Evolutionary conservation across 2,329 filamentous ascomycete species (phyloP).

Genomic region (Arthroderma sp.): DNA sequence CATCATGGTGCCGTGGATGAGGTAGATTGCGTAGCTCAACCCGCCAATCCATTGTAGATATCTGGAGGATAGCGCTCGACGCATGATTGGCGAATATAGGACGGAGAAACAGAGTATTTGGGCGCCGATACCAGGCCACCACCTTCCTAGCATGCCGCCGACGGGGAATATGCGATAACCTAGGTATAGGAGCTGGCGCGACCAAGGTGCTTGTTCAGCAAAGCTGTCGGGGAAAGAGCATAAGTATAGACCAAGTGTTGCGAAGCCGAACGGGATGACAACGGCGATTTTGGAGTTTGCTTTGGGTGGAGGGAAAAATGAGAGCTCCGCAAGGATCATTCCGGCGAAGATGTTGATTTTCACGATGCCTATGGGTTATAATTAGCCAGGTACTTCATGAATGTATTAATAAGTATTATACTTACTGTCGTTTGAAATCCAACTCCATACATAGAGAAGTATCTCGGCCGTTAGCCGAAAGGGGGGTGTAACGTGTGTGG

Average conservation of each 20-base stretch:
- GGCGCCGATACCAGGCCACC: conserved; percentile 38
- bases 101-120: conserved; percentile 39
- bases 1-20: conserved; percentile 49
- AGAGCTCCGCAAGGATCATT: conserved; percentile 47
- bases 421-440: conserved; percentile 24
- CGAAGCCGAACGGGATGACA: conserved; percentile 37
- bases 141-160: conserved; percentile 37
- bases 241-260: conserved; percentile 42
- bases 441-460: conserved; percentile 36
- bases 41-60: conserved; percentile 50
- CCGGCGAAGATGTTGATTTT: conserved; percentile 50
- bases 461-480: conserved; percentile 38
- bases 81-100: conserved; percentile 40
- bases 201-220: conserved; percentile 43
- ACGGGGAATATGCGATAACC: conserved; percentile 15
- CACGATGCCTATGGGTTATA: conserved; percentile 28
- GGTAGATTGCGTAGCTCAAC: conserved; percentile 52
- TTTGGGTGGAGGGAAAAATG: conserved; percentile 36
- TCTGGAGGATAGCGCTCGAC: conserved; percentile 41
- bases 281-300: conserved; percentile 33
- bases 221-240: conserved; percentile 48
- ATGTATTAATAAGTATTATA: background rate
- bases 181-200: conserved; percentile 17
- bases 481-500: conserved; percentile 35
- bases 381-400: conserved; percentile 1